These are phyloP conservation scores for Pseudocercospora cruenta DNA, from an alignment of 2,329 filamentous ascomycete genomes.

Conservation along the genomic window DNA sequence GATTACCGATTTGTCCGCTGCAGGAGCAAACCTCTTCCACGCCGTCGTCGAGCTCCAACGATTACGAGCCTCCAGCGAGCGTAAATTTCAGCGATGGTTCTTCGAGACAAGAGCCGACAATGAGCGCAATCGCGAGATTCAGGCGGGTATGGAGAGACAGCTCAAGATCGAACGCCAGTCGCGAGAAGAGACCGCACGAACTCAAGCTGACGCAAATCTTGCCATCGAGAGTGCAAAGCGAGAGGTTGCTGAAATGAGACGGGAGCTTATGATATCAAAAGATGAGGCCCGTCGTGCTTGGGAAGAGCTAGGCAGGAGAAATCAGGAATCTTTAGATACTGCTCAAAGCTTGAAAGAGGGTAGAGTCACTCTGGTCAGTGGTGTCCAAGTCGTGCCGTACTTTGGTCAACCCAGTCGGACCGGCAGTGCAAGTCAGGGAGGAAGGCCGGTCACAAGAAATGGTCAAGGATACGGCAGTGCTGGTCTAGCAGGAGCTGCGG, in stretches of 20 bases:
- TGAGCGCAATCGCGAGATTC: constrained; percentile 80
- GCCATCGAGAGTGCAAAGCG: constrained; percentile 34
- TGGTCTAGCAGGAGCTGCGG: constrained; percentile 30
- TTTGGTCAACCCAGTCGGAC: constrained; percentile 35
- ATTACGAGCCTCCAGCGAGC: constrained; percentile 88
- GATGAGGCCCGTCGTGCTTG: constrained; percentile 93
- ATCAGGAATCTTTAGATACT: constrained; percentile 89
- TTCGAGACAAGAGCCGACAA: constrained; percentile 90
- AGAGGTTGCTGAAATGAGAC: constrained; percentile 79
- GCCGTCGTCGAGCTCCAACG: constrained; percentile 95
- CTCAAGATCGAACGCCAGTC: constrained; percentile 75
- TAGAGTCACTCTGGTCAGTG: constrained; percentile 84
- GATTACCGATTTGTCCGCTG: constrained; percentile 94
- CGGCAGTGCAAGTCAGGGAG: constrained; percentile 48
- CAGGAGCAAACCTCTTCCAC: constrained; percentile 95
- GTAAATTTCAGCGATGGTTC: constrained; percentile 98
- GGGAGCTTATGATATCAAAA: constrained; percentile 91
- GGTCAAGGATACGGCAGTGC: constrained; percentile 38
- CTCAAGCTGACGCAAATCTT: constrained; percentile 33
- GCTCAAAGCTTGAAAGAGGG: constrained; percentile 84
- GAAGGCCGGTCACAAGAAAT: constrained; percentile 42
- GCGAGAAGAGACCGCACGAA: constrained; percentile 64
- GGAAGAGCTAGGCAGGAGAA: constrained; percentile 92
- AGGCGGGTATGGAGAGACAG: constrained; percentile 75
- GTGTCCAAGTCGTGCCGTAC: constrained; percentile 85